Percentiles rank a stretch among this genome's conserved stretches.
Conservation (phyloP, 1,284 basidiomycete genomes). For the Sporisorium graminicola region DNA sequence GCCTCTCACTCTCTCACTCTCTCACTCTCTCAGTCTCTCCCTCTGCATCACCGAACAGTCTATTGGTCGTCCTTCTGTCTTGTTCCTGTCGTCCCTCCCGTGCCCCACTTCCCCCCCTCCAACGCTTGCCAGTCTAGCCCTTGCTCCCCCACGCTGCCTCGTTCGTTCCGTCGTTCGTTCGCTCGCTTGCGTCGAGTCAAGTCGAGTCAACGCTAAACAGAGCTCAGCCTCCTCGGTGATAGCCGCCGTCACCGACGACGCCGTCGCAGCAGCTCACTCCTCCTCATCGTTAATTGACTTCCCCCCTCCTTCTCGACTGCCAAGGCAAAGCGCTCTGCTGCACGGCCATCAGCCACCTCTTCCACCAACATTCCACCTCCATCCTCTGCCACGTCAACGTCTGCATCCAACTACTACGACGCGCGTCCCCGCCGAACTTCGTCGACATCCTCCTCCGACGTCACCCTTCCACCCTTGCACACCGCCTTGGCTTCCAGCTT, state of each 20-base stretch:
- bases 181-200: neutral
- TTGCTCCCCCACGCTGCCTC: neutral
- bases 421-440: constrained; percentile 5
- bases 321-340: constrained; percentile 27
- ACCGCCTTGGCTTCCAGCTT: constrained; percentile 19
- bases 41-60: neutral
- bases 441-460: constrained; percentile 21
- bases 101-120: neutral
- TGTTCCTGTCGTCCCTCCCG: neutral
- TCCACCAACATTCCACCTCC: constrained; percentile 2
- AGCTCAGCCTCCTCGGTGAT: too few species aligned
- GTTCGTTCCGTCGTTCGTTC: too few species aligned
- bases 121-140: neutral
- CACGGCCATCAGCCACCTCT: constrained; percentile 16
- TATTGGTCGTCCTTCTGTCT: neutral
- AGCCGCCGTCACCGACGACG: neutral
- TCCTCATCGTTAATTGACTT: neutral
- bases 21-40: neutral
- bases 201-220: too few species aligned
- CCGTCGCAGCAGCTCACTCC: too few species aligned
- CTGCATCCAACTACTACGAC: constrained; percentile 5
- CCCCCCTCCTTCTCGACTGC: constrained; percentile 1
- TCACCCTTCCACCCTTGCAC: constrained; percentile 35
- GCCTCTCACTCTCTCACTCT: neutral
- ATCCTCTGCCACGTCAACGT: neutral